Base-by-base conservation (phyloP, 164 flowering plant genomes). In the Hamamelis virginiana region DNA sequence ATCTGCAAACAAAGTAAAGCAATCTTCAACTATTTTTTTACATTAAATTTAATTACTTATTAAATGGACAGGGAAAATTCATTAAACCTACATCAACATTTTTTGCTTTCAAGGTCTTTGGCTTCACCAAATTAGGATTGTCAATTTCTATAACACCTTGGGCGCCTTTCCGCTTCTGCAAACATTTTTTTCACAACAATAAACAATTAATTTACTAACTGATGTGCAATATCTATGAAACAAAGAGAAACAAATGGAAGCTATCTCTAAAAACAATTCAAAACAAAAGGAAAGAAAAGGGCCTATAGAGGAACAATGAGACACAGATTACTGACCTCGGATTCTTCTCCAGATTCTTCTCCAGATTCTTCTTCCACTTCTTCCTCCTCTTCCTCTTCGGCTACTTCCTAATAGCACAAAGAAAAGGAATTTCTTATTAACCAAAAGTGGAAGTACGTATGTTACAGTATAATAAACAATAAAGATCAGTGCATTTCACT, bases 81-180 rank as follows among this genome's bases (percentile, higher is more conserved):
- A 16, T 10, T 23, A 50, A 64, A 73, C 88, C 81, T 76, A 91
- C 95, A 79, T 91, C 97, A 72, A 80, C 70, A 78, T 91, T 85
- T 68, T 73, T 90, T 41, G 98, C 98, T 85, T 88, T 93, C 84
- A 91, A 8, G 65, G 69, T 88, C 85, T 89, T 93, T 25, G 82
- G 73, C 77, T 88, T 89, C 12, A 74, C 93, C 79, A 91, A 68
- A 80, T 91, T 93, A 58, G 98, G 98, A 78, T 93, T 93, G 47
- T 89, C 86, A 69, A 91, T 84, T 81, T 91, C 82, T 66, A 93
- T 93, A 57, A 93, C 46, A 64, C 97, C 92, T 72, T 89, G 77
- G 16, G 88, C 80, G 27, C 97, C 98, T 73, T 92, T 92, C 72
- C 72, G 74, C 78, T 86, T 91, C 87, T 88, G 85, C 76, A 27